Conservation (phyloP, 2,329 filamentous ascomycete genomes). For the Microsporum ferrugineum region DNA sequence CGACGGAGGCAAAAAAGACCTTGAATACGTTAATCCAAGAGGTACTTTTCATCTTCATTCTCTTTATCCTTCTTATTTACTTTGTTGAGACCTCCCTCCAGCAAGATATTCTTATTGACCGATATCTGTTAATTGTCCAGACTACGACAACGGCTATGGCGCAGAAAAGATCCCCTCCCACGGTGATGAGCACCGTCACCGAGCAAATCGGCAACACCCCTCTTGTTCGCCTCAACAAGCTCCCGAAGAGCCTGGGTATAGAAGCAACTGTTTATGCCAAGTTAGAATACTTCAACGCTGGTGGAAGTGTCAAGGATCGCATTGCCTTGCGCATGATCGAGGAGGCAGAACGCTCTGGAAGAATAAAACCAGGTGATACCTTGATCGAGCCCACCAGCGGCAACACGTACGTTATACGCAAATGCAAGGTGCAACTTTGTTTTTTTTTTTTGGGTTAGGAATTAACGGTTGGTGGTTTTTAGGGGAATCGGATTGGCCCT, state of each 20-base stretch:
- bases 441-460: neutral
- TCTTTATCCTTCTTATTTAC: neutral
- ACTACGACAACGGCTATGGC: neutral
- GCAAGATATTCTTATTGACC: neutral
- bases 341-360: slow-evolving; percentile 77
- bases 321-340: slow-evolving; percentile 97
- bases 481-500: slow-evolving; percentile 85
- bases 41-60: neutral
- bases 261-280: slow-evolving; percentile 84
- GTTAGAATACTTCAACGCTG: slow-evolving; percentile 85
- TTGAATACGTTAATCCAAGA: neutral
- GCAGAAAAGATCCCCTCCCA: slow-evolving; percentile 32
- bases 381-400: slow-evolving; percentile 96
- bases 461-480: slow-evolving; percentile 4
- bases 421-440: neutral
- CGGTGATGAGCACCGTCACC: slow-evolving; percentile 55
- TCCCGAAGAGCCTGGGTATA: slow-evolving; percentile 82
- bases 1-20: neutral
- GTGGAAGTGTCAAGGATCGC: slow-evolving; percentile 85
- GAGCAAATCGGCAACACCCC: slow-evolving; percentile 93
- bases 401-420: slow-evolving; percentile 55
- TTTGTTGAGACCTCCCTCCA: neutral
- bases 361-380: slow-evolving; percentile 94
- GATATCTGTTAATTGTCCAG: neutral
- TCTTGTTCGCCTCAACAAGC: slow-evolving; percentile 84